Evolutionary conservation across 1,139 yeast genomes (phyloP).

Genomic region (Entelexis sorbosivorans): DNA sequence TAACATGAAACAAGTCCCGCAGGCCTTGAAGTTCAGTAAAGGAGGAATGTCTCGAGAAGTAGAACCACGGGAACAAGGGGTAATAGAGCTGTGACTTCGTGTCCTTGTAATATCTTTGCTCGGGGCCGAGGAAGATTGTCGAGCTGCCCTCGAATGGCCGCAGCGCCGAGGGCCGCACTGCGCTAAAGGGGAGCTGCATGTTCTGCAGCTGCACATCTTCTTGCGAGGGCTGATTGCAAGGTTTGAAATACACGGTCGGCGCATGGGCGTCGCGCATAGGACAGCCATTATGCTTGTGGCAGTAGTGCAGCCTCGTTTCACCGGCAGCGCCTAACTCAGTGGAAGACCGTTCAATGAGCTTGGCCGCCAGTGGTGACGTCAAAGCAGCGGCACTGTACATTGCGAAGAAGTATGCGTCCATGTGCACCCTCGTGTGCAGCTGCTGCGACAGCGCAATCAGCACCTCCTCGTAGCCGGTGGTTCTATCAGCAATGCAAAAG

Average conservation of each 20-base stretch:
- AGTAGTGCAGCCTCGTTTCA: slow-evolving; percentile 15
- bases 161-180: slow-evolving; percentile 3
- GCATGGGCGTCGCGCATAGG: slow-evolving; percentile 21
- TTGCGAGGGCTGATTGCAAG: slow-evolving; percentile 24
- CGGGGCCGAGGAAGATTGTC: slow-evolving; percentile 9
- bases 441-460: slow-evolving; percentile 37
- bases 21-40: slow-evolving; percentile 38
- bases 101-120: slow-evolving; percentile 16
- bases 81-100: background rate
- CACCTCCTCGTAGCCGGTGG: slow-evolving; percentile 48
- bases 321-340: slow-evolving; percentile 12
- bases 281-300: slow-evolving; percentile 24
- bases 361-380: slow-evolving; percentile 16
- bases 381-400: slow-evolving; percentile 24
- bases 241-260: slow-evolving; percentile 29
- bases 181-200: background rate
- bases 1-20: slow-evolving; percentile 22
- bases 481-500: slow-evolving; percentile 37
- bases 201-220: slow-evolving; percentile 10
- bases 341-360: slow-evolving; percentile 22
- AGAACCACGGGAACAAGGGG: slow-evolving; percentile 21
- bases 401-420: slow-evolving; percentile 27
- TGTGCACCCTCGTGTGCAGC: slow-evolving; percentile 32
- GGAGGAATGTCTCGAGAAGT: slow-evolving; percentile 49
- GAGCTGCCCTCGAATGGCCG: slow-evolving; percentile 4